Base-by-base conservation (phyloP, 805 yeast genomes). In the Middelhovenomyces tepae region DNA sequence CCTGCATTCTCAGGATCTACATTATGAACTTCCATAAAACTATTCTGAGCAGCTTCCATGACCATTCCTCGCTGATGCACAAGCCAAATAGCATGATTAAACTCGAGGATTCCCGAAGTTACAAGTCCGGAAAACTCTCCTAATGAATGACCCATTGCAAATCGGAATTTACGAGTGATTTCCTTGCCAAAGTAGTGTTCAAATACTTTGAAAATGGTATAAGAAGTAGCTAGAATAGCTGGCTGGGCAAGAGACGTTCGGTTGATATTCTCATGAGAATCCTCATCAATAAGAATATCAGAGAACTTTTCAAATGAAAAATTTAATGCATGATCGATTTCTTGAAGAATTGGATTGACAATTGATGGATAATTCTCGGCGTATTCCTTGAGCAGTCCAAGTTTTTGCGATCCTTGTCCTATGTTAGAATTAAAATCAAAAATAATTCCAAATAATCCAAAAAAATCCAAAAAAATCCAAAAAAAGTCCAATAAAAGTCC, bases 181-280 rank as follows among this genome's bases (percentile, higher is more conserved):
- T 4, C 50, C 13, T 7, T 40, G 49, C 26, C 36, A 36, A 5
- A 35, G 21, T 32, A n/a, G 34, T 43, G 32, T 5, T 47, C 44
- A 13, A 57, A 23, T 2, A 61, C 31, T 27, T 51, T 43, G 37
- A 43, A 45, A 7, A 58, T 48, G 3, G 62, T 48, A 31, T 47
- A 54, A 16, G 71, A 59, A 3, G 71, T 51, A 2, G 67, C 56
- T 19, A 71, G 50, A 7, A 71, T 64, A 16, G 75, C 66, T 3
- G 77, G 77, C 55, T 72, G 78, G 15, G 75, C 75, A 44, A 65
- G 57, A 26, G 63, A 53, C 0, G 75, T 69, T 17, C 52, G 41
- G 16, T 45, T 49, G 25, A 57, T 43, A 24, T 48, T 34, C 17
- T 14, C 21, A n/a, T 29, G 29, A 8, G 42, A 22, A 16, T 20